A percentile compares a stretch with the other conserved stretches of the same genome.
phyloP scores from a whole-genome alignment of 768 basidiomycete species.

The Leccinum aurantiacum region DNA sequence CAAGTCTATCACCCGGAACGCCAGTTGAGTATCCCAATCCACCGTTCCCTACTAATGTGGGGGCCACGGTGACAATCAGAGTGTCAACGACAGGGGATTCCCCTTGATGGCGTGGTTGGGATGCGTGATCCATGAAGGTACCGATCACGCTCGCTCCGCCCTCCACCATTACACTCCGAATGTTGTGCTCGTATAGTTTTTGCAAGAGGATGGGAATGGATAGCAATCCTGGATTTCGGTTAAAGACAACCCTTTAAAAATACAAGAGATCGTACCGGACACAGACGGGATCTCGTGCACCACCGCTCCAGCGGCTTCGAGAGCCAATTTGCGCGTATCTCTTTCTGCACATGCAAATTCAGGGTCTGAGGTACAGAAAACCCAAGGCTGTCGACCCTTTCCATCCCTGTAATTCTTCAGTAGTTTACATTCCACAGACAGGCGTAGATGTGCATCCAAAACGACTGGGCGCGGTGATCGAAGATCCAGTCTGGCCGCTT shows the following conservation, averaged over 20 bases:
- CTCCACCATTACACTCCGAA: constrained; percentile 90
- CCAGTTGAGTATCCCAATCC: constrained; percentile 57
- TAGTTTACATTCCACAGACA: constrained; percentile 66
- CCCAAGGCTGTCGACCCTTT: constrained; percentile 68
- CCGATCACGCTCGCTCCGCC: constrained; percentile 85
- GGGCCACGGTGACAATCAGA: constrained; percentile 84
- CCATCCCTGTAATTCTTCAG: constrained; percentile 60
- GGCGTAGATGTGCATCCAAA: constrained; percentile 73
- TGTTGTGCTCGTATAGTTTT: constrained; percentile 51
- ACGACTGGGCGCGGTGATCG: constrained; percentile 80
- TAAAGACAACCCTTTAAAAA: not conserved
- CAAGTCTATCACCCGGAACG: constrained; percentile 15
- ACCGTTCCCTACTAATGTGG: constrained; percentile 72
- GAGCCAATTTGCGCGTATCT: constrained; percentile 38
- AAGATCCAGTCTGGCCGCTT: constrained; percentile 31
- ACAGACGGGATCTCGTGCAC: constrained; percentile 51
- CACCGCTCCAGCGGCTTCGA: constrained; percentile 67
- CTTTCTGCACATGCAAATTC: constrained; percentile 15
- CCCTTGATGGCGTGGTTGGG: constrained; percentile 5
- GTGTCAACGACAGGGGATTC: constrained; percentile 54
- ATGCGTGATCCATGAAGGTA: constrained; percentile 36
- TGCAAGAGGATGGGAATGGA: constrained; percentile 50
- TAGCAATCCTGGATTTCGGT: constrained; percentile 34
- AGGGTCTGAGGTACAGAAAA: constrained; percentile 48
- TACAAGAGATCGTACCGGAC: constrained; percentile 34